These are phyloP conservation scores for Kodamaea anthophila DNA, from an alignment of 1,139 yeast species.

Conservation along the genomic window DNA sequence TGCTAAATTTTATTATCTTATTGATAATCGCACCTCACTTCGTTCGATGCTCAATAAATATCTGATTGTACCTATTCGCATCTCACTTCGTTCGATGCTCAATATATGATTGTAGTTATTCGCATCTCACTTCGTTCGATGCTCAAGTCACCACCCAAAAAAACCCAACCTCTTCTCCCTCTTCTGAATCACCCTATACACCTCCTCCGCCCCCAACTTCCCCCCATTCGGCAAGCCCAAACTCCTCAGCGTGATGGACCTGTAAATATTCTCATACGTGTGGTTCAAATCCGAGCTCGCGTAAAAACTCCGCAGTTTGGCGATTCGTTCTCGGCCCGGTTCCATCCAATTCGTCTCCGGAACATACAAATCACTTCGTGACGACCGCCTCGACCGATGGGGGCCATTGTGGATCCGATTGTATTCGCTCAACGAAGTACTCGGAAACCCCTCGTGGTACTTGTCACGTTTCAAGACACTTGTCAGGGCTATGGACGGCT, in stretches of 20 bases:
- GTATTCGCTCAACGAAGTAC: conserved; percentile 34
- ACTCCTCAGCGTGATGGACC: conserved; percentile 33
- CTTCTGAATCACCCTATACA: conserved; percentile 11
- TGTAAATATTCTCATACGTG: conserved; percentile 30
- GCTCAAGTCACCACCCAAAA: conserved; percentile 11
- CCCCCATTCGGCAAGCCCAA: conserved; percentile 8
- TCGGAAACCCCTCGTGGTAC: conserved; percentile 21
- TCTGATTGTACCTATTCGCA: too few relatives aligned
- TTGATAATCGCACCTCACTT: too few relatives aligned
- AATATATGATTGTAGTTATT: not conserved
- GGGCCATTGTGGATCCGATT: conserved; percentile 20
- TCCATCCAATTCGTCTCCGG: conserved; percentile 44
- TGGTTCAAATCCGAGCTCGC: conserved; percentile 18
- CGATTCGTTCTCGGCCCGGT: conserved; percentile 11
- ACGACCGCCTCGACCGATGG: conserved; percentile 27
- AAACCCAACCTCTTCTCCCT: conserved; percentile 8
- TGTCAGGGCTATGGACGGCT: conserved; percentile 21
- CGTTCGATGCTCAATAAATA: too few relatives aligned
- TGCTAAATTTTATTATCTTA: too few relatives aligned
- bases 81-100: not conserved
- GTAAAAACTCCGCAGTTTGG: conserved; percentile 22
- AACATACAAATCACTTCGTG: conserved; percentile 37
- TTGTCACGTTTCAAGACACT: conserved; percentile 10
- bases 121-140: not conserved
- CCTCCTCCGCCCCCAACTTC: conserved; percentile 12